A percentile compares a stretch with the other conserved stretches of the same genome.
phyloP scores from a whole-genome alignment of 805 yeast genomes.

The Starmerella vitae region DNA sequence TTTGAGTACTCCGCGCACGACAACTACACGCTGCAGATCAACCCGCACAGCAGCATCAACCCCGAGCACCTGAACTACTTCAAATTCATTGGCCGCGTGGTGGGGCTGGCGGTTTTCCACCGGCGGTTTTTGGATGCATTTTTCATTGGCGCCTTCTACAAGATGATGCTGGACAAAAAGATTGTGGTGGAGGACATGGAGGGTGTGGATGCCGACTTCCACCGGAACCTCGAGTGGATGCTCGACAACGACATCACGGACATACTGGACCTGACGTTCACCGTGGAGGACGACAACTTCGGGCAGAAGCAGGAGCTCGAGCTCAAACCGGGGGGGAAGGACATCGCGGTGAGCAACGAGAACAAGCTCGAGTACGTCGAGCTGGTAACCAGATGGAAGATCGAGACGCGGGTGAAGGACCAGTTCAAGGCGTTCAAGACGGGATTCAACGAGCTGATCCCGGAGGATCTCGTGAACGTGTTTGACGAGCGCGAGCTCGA shows the following conservation, averaged over 20 bases:
- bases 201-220: conserved; percentile 95
- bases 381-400: conserved; percentile 90
- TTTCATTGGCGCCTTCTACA: conserved; percentile 95
- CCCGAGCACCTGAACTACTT: conserved; percentile 97
- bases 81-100: conserved; percentile 96
- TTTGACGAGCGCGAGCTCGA: conserved; percentile 97
- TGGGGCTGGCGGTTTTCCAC: conserved; percentile 96
- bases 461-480: conserved; percentile 90
- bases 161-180: conserved; percentile 91
- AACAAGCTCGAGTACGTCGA: conserved; percentile 85
- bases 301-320: conserved; percentile 87
- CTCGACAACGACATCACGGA: conserved; percentile 87
- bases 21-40: conserved; percentile 93
- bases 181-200: conserved; percentile 95
- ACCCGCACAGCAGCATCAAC: conserved; percentile 91
- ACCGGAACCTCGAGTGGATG: conserved; percentile 90
- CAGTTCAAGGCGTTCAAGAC: conserved; percentile 94
- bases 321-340: conserved; percentile 73
- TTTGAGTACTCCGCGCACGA: conserved; percentile 97
- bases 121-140: conserved; percentile 95
- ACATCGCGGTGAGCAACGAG: conserved; percentile 86
- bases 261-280: conserved; percentile 74
- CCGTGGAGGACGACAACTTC: conserved; percentile 77
- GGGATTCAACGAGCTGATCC: conserved; percentile 94
- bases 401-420: conserved; percentile 80